A percentile compares a stretch with the other conserved stretches of the same genome.
phyloP scores from a whole-genome alignment of 257 asterid genomes.

The Petunia axillaris region DNA sequence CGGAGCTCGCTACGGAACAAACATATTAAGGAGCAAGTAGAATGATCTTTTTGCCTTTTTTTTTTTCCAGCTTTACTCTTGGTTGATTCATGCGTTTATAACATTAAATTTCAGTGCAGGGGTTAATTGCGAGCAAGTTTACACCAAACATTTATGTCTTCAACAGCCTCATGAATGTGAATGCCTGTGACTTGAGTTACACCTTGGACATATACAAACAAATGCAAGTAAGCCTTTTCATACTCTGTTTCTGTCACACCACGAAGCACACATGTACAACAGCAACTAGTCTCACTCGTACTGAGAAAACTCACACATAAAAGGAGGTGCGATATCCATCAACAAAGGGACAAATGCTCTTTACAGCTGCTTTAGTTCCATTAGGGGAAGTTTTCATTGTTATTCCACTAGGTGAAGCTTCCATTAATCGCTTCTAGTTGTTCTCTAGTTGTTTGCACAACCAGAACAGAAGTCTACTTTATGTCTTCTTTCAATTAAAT shows the following conservation, averaged over 20 bases:
- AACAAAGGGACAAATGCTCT: neutral
- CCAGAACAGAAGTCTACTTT: neutral
- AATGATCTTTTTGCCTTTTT: constrained; percentile 11
- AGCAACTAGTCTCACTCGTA: neutral
- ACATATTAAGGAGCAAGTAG: neutral
- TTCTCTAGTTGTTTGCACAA: neutral
- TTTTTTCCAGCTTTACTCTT: neutral
- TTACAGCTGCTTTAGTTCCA: constrained; percentile 3
- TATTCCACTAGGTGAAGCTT: constrained; percentile 8
- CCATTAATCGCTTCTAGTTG: neutral
- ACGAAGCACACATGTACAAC: constrained; percentile 13
- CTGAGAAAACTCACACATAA: neutral
- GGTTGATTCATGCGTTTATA: constrained; percentile 32
- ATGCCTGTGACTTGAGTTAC: constrained; percentile 80
- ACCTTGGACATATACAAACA: constrained; percentile 65
- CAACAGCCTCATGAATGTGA: constrained; percentile 97
- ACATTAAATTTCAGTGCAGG: constrained; percentile 58
- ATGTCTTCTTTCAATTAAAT: constrained; percentile 9
- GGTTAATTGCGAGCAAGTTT: constrained; percentile 54
- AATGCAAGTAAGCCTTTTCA: constrained; percentile 67
- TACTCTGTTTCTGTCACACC: constrained; percentile 24
- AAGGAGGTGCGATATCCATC: neutral
- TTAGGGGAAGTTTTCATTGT: neutral
- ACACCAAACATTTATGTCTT: constrained; percentile 73
- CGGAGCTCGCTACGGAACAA: neutral